Evolutionary conservation across 2,329 filamentous ascomycete species (phyloP).

Genomic region (Zopfia rhizophila): DNA sequence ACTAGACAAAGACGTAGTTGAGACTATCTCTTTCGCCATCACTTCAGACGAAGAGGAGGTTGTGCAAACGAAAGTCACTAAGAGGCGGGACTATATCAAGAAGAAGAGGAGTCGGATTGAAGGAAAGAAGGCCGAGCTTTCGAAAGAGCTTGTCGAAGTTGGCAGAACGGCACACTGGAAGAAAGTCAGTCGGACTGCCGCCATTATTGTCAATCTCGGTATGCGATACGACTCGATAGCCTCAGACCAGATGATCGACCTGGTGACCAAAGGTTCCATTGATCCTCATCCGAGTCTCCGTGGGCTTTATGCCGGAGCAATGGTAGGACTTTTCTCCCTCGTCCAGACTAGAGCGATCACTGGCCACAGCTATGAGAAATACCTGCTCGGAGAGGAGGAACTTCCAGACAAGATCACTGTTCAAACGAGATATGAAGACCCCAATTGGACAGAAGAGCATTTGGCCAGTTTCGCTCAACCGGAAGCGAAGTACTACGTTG

Average conservation of each 20-base stretch:
- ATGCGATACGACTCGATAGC: slow-evolving; percentile 92
- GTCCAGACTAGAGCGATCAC: slow-evolving; percentile 89
- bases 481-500: slow-evolving; percentile 87
- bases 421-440: slow-evolving; percentile 74
- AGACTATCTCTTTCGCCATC: slow-evolving; percentile 65
- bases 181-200: slow-evolving; percentile 87
- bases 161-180: slow-evolving; percentile 93
- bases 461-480: slow-evolving; percentile 80
- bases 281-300: slow-evolving; percentile 90
- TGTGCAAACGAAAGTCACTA: slow-evolving; percentile 68
- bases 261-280: slow-evolving; percentile 84
- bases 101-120: slow-evolving; percentile 82
- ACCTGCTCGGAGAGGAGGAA: slow-evolving; percentile 80
- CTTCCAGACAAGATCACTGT: slow-evolving; percentile 81
- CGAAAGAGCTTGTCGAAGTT: slow-evolving; percentile 80
- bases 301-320: slow-evolving; percentile 80
- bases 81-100: slow-evolving; percentile 78
- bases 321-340: slow-evolving; percentile 80
- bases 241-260: slow-evolving; percentile 81
- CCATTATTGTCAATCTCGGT: slow-evolving; percentile 90
- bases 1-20: slow-evolving; percentile 75
- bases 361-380: slow-evolving; percentile 87
- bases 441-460: slow-evolving; percentile 81
- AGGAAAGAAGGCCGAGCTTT: slow-evolving; percentile 80
- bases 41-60: slow-evolving; percentile 60